Base-by-base conservation (phyloP, 306 rosid genomes). In the Lupinus albus region DNA sequence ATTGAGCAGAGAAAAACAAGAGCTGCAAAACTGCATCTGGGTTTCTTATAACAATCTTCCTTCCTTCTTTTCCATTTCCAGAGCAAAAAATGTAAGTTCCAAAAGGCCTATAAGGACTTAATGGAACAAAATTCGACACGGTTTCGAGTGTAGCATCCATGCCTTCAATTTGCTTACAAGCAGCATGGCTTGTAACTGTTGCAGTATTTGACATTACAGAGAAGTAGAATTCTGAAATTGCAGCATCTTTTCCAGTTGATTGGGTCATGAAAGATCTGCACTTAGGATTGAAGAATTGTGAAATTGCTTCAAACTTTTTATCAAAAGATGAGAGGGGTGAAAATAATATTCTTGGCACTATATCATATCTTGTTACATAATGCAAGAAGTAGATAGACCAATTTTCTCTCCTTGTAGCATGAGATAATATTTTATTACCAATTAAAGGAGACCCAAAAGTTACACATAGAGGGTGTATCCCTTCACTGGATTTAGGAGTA, bases 391-490 rank as follows among this genome's bases (percentile, higher is more conserved):
- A 14, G 13, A 11, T 5, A 36, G 89, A 66, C 96, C 96, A 92
- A 0, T 80, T 69, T 80, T 92, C 93, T 61, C 98, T 57, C 67
- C 77, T 70, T 14, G 91, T 83, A 16, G 95, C 91, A 65, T 92
- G 98, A 54, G 96, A 79, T 65, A 92, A 76, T 21, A 92, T 75
- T 72, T 67, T 80, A 67, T 83, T 66, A 2, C 95, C 96, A 7
- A 86, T 50, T 0, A 92, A 84, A 4, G 98, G 96, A 39, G 95
- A 88, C 17, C 98, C 95, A 11, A 87, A 92, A 28, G 98, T 87
- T 38, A 89, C 35, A 63, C 98, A 92, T 0, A 70, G 8, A 4
- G 87, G 80, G n/a, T 17, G 81, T 64, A 30, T 47, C 0, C 32
- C 47, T 2, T 16, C 55, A 0, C 3, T n/a, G 0, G 39, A 46